Conservation (phyloP, 1,284 basidiomycete species). For the Ceratobasidium sp. region DNA sequence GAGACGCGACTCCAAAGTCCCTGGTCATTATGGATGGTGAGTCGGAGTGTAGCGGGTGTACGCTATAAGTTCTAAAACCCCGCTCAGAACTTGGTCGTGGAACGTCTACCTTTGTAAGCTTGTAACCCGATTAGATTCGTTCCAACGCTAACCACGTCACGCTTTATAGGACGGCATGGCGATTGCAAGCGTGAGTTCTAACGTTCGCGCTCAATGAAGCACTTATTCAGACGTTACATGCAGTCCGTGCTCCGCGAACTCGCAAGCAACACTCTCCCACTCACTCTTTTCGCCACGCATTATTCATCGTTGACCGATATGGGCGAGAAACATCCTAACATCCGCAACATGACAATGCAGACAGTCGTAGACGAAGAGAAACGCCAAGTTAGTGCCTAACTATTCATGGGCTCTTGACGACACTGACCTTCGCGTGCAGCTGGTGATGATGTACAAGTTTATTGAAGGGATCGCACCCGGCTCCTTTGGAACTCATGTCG, state of each 20-base stretch:
- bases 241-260: constrained; percentile 91
- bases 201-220: neutral
- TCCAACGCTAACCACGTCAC: constrained; percentile 11
- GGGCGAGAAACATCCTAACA: constrained; percentile 89
- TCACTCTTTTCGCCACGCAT: constrained; percentile 87
- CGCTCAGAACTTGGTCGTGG: constrained; percentile 83
- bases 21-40: constrained; percentile 93
- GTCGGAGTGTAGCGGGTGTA: constrained; percentile 43
- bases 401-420: neutral
- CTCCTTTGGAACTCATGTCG: constrained; percentile 93
- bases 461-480: constrained; percentile 87
- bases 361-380: constrained; percentile 90
- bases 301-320: constrained; percentile 88
- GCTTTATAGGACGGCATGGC: constrained; percentile 86
- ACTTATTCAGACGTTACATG: constrained; percentile 7
- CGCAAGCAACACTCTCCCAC: constrained; percentile 85
- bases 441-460: constrained; percentile 93
- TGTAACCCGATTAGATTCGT: neutral
- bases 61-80: constrained; percentile 19
- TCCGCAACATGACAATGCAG: constrained; percentile 93
- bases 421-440: constrained; percentile 58
- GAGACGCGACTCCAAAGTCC: constrained; percentile 89
- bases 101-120: constrained; percentile 79
- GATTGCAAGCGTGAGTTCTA: constrained; percentile 75
- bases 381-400: constrained; percentile 64